phyloP scores from a whole-genome alignment of 106 monocot species.

The Chionographis japonica region DNA sequence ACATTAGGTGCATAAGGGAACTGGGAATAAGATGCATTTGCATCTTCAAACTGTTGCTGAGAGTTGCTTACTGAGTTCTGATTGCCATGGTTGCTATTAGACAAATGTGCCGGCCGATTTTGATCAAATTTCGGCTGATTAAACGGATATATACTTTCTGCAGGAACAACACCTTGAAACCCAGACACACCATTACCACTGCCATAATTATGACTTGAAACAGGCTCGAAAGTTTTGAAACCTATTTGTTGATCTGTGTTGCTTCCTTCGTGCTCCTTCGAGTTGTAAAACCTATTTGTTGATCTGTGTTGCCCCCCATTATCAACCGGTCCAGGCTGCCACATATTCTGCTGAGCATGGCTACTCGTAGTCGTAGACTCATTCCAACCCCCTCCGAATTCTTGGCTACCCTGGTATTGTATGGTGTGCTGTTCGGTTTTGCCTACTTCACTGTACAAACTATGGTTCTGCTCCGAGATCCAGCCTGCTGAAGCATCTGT shows the following conservation, averaged over 20 bases:
- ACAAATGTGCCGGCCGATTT: slow-evolving; percentile 23
- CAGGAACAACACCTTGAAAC: slow-evolving; percentile 30
- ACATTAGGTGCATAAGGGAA: slow-evolving; percentile 39
- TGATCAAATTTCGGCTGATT: slow-evolving; percentile 42
- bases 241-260: slow-evolving; percentile 22
- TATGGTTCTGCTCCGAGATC: slow-evolving; percentile 6
- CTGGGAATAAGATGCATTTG: slow-evolving; percentile 29
- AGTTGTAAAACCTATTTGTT: slow-evolving; percentile 25
- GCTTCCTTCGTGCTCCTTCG: slow-evolving; percentile 11
- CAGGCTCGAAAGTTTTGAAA: slow-evolving; percentile 21
- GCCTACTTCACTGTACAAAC: slow-evolving; percentile 6
- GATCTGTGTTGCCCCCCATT: slow-evolving; percentile 10
- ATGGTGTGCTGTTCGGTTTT: slow-evolving; percentile 16
- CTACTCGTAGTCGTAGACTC: slow-evolving; percentile 8
- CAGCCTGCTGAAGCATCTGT: slow-evolving; percentile 20
- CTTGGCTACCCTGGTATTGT: slow-evolving; percentile 10
- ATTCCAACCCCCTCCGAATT: slow-evolving; percentile 22
- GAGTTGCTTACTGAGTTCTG: slow-evolving; percentile 32
- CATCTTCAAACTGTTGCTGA: slow-evolving; percentile 37
- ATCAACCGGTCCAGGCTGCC: slow-evolving; percentile 31
- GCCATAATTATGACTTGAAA: slow-evolving; percentile 13
- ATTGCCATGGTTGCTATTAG: slow-evolving; percentile 33
- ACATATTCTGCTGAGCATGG: slow-evolving; percentile 21
- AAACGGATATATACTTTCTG: slow-evolving; percentile 30
- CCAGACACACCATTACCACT: slow-evolving; percentile 16